phyloP scores from a whole-genome alignment of 2,329 filamentous ascomycete genomes.

The Pleoardoris graminearum region DNA sequence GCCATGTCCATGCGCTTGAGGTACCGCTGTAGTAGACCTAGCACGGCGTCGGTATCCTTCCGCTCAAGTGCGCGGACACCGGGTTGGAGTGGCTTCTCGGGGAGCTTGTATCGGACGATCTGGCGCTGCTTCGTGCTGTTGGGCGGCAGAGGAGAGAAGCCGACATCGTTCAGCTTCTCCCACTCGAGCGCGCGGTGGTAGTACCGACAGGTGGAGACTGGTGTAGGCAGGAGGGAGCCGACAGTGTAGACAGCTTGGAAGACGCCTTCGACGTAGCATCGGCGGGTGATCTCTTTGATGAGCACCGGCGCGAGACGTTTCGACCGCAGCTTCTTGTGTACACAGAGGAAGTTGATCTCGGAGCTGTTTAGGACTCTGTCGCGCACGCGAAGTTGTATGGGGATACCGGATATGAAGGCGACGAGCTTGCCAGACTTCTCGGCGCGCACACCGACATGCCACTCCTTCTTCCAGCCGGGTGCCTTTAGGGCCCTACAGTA shows the following conservation, averaged over 20 bases:
- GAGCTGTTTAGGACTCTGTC: conserved; percentile 74
- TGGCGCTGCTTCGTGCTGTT: conserved; percentile 85
- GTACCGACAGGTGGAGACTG: conserved; percentile 91
- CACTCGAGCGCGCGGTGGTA: conserved; percentile 93
- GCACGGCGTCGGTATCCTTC: conserved; percentile 76
- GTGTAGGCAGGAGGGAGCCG: conserved; percentile 86
- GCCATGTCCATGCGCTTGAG: conserved; percentile 80
- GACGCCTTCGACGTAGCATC: conserved; percentile 82
- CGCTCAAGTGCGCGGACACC: conserved; percentile 80
- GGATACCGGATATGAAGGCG: conserved; percentile 93
- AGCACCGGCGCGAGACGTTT: conserved; percentile 92
- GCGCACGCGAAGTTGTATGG: conserved; percentile 79
- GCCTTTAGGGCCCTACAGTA: conserved; percentile 80
- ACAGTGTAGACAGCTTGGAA: conserved; percentile 97
- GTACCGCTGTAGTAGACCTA: conserved; percentile 75
- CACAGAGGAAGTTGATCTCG: conserved; percentile 97
- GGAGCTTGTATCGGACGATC: conserved; percentile 82
- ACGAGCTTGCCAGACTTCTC: conserved; percentile 83
- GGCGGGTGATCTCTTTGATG: conserved; percentile 95
- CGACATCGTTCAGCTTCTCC: conserved; percentile 93
- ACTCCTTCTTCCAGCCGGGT: conserved; percentile 89
- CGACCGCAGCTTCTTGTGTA: conserved; percentile 95
- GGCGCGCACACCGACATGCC: conserved; percentile 92
- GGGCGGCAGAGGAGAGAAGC: conserved; percentile 84
- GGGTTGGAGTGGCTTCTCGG: conserved; percentile 69